phyloP scores from a whole-genome alignment of 495 filamentous ascomycete species.

The Physcia stellaris region DNA sequence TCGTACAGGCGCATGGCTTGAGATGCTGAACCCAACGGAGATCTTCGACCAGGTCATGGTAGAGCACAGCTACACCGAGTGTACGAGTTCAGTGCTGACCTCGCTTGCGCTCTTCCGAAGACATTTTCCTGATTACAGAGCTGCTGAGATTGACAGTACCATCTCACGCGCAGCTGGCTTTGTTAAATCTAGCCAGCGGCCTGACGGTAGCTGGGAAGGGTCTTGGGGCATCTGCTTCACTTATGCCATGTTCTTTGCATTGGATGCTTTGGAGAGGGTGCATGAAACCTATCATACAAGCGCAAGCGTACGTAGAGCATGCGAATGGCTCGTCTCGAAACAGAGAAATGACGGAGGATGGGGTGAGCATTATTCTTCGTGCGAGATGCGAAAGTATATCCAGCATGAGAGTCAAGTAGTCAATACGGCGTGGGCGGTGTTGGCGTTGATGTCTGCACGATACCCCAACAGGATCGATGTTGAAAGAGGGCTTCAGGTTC shows the following conservation, averaged over 20 bases:
- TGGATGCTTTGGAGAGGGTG: conserved; percentile 12
- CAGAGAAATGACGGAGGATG: conserved; percentile 17
- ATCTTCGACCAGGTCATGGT: conserved; percentile 14
- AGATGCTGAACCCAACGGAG: conserved; percentile 15
- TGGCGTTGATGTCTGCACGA: too few relatives aligned
- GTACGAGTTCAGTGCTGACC: conserved; percentile 12
- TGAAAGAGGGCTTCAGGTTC: too few relatives aligned
- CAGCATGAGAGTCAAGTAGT: not conserved
- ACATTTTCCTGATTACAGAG: conserved; percentile 7
- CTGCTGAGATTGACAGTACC: conserved; percentile 5
- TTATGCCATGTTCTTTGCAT: conserved; percentile 14
- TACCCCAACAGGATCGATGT: too few relatives aligned
- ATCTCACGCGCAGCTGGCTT: conserved; percentile 8
- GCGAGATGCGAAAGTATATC: not conserved
- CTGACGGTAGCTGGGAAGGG: conserved; percentile 15
- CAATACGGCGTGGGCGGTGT: too few relatives aligned
- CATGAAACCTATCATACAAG: conserved; percentile 9
- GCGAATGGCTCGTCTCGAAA: conserved; percentile 12
- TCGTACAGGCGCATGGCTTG: conserved; percentile 7
- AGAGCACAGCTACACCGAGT: conserved; percentile 15
- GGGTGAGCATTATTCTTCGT: conserved; percentile 8
- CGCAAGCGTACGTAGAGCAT: conserved; percentile 6
- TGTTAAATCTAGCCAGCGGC: conserved; percentile 7
- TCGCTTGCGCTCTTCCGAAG: conserved; percentile 9
- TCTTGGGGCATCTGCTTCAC: conserved; percentile 15